These are phyloP conservation scores for Neurospora tetraspora DNA, from an alignment of 495 filamentous ascomycete genomes.

Conservation along the genomic window DNA sequence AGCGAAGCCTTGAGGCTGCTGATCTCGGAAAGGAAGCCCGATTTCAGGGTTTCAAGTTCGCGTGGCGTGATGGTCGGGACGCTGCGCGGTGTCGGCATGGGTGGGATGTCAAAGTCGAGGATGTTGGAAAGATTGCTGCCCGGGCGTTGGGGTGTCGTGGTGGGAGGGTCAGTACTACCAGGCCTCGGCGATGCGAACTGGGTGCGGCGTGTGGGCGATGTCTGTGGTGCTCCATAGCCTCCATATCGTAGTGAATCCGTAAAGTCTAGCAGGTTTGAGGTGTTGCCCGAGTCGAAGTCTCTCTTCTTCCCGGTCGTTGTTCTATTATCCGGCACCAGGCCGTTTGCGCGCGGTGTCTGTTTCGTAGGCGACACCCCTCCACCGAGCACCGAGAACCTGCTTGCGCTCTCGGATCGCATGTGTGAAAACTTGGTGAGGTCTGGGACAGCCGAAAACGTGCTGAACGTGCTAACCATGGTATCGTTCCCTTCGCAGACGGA, in stretches of 20 bases:
- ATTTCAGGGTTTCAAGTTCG: conserved; percentile 87
- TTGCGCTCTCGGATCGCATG: conserved; percentile 45
- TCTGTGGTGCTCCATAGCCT: conserved; percentile 15
- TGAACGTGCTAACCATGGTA: conserved; percentile 60
- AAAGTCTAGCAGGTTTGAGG: conserved; percentile 79
- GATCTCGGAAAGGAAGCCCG: conserved; percentile 78
- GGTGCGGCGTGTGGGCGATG: conserved; percentile 20
- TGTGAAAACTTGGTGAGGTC: conserved; percentile 81
- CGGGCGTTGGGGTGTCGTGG: conserved; percentile 27
- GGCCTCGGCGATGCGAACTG: conserved; percentile 12
- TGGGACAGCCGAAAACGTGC: conserved; percentile 76
- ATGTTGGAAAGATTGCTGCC: conserved; percentile 42
- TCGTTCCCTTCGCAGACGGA: conserved; percentile 48
- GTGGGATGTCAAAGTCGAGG: conserved; percentile 88
- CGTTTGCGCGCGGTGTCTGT: conserved; percentile 46
- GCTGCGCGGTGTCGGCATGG: conserved; percentile 79
- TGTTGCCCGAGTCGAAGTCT: conserved; percentile 36
- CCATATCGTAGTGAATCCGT: conserved; percentile 60
- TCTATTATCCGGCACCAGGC: conserved; percentile 17
- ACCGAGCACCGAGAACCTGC: conserved; percentile 26
- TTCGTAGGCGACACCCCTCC: conserved; percentile 33
- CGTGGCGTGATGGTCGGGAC: conserved; percentile 84
- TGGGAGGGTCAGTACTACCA: neutral
- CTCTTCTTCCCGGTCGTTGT: conserved; percentile 9
- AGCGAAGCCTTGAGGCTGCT: conserved; percentile 81